phyloP scores from a whole-genome alignment of 1,284 basidiomycete genomes.

The Ustilago shanxiensis region DNA sequence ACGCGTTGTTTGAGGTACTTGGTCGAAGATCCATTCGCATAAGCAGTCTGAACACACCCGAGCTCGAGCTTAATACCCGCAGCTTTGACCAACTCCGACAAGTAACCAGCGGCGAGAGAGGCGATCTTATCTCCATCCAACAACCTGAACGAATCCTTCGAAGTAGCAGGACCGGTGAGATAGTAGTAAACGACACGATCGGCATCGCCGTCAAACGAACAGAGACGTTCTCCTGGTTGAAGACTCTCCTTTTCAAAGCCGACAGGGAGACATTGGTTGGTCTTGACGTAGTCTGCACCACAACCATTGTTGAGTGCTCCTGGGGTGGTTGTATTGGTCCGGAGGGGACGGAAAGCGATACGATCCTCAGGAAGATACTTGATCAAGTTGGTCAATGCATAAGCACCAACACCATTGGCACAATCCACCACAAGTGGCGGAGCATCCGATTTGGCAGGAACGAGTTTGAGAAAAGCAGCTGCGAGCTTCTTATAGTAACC shows the following conservation, averaged over 20 bases:
- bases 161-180: constrained; percentile 72
- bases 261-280: constrained; percentile 71
- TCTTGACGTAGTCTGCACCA: constrained; percentile 98
- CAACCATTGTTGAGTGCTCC: constrained; percentile 85
- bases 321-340: constrained; percentile 73
- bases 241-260: constrained; percentile 64
- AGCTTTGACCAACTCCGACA: constrained; percentile 84
- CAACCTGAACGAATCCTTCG: constrained; percentile 84
- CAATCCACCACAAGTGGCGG: constrained; percentile 87
- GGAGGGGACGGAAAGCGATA: constrained; percentile 56
- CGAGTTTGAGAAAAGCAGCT: constrained; percentile 85
- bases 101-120: constrained; percentile 89
- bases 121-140: constrained; percentile 99
- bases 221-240: constrained; percentile 79
- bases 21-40: constrained; percentile 97
- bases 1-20: constrained; percentile 78
- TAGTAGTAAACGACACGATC: constrained; percentile 98
- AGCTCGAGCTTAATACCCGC: constrained; percentile 64
- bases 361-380: constrained; percentile 60
- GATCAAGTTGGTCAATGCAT: constrained; percentile 57
- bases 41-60: constrained; percentile 93
- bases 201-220: constrained; percentile 96
- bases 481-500: constrained; percentile 90
- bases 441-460: constrained; percentile 69
- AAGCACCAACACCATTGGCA: constrained; percentile 94